These are phyloP conservation scores for Trametopsis cervina DNA, from an alignment of 768 basidiomycete genomes.

Conservation along the genomic window DNA sequence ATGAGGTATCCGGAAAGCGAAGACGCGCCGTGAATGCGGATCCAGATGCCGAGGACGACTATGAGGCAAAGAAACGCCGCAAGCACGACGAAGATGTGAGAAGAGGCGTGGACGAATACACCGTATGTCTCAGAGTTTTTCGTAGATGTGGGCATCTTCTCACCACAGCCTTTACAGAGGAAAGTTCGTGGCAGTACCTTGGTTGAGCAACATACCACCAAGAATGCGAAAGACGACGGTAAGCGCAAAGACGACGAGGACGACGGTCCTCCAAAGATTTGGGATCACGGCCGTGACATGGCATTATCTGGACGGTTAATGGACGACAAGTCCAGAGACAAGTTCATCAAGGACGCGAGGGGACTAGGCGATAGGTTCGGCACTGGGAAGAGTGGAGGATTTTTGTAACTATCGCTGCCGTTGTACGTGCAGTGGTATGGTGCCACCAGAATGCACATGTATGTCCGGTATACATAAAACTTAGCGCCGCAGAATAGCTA, in stretches of 20 bases:
- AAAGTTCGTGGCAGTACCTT: constrained; percentile 22
- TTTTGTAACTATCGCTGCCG: constrained; percentile 31
- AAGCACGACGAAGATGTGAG: constrained; percentile 64
- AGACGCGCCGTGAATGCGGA: constrained; percentile 56
- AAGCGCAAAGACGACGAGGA: constrained; percentile 35
- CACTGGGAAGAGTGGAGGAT: constrained; percentile 60
- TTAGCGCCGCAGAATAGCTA: too few relatives aligned
- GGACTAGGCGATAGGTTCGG: constrained; percentile 83
- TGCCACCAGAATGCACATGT: background rate
- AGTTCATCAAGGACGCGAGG: constrained; percentile 74
- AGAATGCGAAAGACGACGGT: constrained; percentile 29
- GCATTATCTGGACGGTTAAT: constrained; percentile 77
- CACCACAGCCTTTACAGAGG: constrained; percentile 11
- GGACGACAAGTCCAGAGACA: constrained; percentile 78
- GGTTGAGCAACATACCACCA: constrained; percentile 37
- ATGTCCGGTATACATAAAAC: too few relatives aligned
- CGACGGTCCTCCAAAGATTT: constrained; percentile 60
- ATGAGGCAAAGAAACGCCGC: constrained; percentile 46
- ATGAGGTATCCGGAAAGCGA: constrained; percentile 92
- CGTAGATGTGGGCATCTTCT: too few relatives aligned
- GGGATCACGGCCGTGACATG: constrained; percentile 95
- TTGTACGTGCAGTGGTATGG: background rate
- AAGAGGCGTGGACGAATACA: constrained; percentile 72
- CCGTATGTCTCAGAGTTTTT: constrained; percentile 40
- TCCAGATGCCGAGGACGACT: constrained; percentile 32